Evolutionary conservation across 2,329 filamentous ascomycete genomes (phyloP), one percentile per base, ranked within the genome.

Genomic region (Verticillium longisporum): DNA sequence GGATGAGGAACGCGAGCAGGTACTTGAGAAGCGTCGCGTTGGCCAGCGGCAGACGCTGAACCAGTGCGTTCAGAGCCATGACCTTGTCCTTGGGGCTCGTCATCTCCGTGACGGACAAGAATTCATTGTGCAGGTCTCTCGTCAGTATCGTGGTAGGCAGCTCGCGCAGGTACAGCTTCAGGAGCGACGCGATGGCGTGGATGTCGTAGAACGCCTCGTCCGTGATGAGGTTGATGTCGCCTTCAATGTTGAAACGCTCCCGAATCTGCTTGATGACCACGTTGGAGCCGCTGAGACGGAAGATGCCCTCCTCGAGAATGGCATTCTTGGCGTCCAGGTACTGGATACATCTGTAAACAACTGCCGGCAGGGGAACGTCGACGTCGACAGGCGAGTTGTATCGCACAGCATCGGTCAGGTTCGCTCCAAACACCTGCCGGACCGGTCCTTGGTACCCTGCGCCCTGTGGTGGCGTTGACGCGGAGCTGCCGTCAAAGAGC

Each of bases 211-310:
- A 96, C 62, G 91, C 87, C 57, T 89, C 89, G 62, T 94, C 93
- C 2, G 83, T 85, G 32, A 97, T 74, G 58, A 99, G 81, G 71
- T 97, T 92, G 66, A 99, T 84, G 71, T 99, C 95, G 55, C 93
- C 89, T 77, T 99, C 93, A 4, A 77, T 87, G 74, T 99, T 97
- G 79, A 99, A 99, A 2, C 93, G 88, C 72, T 98, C 94, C 63
- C 90, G 90, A 54, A 99, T 83, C 61, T 87, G 87, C 74, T 94
- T 96, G 76, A 99, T 96, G 57, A 97, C 88, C 60, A 96, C 85
- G 71, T 97, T 98, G 1, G 94, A 98, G n/a, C 95, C 95, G 73
- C 93, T 98, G 53, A 99, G 81, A 58, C 95, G 88, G 81, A 99
- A 99, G 53, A 99, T 97, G 54, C 95, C 95, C 74, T 99, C 95